Percentiles rank a stretch among this genome's conserved stretches.
These are phyloP conservation scores for Scleromitrula shiraiana DNA, from an alignment of 2,329 filamentous ascomycete species.

Conservation along the genomic window DNA sequence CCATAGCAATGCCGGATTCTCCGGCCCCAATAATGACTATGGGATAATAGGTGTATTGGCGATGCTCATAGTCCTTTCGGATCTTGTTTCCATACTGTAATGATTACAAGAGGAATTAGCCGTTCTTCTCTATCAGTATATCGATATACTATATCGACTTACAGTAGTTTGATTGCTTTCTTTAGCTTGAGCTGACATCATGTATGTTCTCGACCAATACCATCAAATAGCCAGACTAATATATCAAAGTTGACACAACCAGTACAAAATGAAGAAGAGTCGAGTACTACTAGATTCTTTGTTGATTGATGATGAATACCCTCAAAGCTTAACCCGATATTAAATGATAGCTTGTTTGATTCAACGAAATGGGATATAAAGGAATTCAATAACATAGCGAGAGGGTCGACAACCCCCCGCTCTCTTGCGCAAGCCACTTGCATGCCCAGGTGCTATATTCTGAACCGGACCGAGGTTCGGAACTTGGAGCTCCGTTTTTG, in stretches of 20 bases:
- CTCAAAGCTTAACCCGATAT: no score
- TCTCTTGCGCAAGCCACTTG: not conserved
- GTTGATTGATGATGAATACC: no score
- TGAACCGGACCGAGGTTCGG: not conserved
- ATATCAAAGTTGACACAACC: no score
- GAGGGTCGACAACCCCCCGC: not conserved
- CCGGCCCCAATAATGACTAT: slow-evolving; percentile 50
- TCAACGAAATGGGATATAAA: no score
- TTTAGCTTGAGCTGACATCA: not conserved
- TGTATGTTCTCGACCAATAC: no score
- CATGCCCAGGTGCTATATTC: not conserved
- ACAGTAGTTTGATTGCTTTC: not conserved
- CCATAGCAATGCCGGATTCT: slow-evolving; percentile 51
- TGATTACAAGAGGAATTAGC: not conserved
- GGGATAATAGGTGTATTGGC: slow-evolving; percentile 32
- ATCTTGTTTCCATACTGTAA: slow-evolving; percentile 29
- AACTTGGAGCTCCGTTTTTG: not conserved
- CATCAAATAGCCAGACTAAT: no score
- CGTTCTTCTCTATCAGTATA: not conserved
- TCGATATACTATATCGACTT: not conserved
- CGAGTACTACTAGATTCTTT: no score
- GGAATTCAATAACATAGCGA: not conserved
- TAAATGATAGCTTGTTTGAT: no score
- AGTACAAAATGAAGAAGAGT: no score
- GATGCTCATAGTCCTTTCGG: slow-evolving; percentile 33